Conservation (phyloP, 2,329 filamentous ascomycete genomes). For the Aureobasidium leucospermi region DNA sequence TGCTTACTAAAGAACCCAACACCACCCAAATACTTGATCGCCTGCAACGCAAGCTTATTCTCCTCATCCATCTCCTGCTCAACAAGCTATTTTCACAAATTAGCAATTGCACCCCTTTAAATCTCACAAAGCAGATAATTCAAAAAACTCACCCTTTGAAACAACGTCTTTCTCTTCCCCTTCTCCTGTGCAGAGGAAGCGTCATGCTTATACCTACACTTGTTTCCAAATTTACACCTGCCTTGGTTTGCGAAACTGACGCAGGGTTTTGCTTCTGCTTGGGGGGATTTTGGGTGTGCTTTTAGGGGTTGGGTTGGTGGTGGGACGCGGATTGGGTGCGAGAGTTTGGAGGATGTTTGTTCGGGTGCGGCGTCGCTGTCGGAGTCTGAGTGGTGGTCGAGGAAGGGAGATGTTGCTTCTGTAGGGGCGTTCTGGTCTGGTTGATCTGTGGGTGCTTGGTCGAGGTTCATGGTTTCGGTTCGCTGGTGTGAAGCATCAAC, state of each 20-base stretch:
- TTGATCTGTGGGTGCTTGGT: not conserved
- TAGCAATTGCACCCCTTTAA: not conserved
- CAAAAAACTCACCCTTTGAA: constrained; percentile 14
- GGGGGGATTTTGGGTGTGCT: not conserved
- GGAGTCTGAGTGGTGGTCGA: constrained; percentile 16
- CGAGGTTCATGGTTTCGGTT: not conserved
- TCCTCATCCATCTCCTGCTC: constrained; percentile 40
- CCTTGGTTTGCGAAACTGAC: constrained; percentile 26
- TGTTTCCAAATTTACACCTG: constrained; percentile 26
- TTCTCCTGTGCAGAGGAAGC: constrained; percentile 2
- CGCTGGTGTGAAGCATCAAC: not conserved
- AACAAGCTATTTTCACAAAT: constrained; percentile 21
- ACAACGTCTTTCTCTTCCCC: constrained; percentile 16
- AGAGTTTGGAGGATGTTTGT: constrained; percentile 30
- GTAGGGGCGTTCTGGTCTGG: not conserved
- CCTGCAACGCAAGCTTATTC: constrained; percentile 35
- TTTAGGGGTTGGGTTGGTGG: constrained; percentile 6
- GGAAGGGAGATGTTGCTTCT: not conserved
- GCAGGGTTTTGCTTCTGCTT: constrained; percentile 19
- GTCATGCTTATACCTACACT: constrained; percentile 28
- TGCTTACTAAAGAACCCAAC: constrained; percentile 31
- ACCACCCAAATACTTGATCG: constrained; percentile 40
- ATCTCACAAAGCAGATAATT: not conserved
- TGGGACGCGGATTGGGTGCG: constrained; percentile 9
- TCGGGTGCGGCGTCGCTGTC: constrained; percentile 33